A percentile compares a stretch with the other conserved stretches of the same genome.
These are phyloP conservation scores for Flaveria robusta DNA, from an alignment of 129 eudicot genomes.

Conservation along the genomic window DNA sequence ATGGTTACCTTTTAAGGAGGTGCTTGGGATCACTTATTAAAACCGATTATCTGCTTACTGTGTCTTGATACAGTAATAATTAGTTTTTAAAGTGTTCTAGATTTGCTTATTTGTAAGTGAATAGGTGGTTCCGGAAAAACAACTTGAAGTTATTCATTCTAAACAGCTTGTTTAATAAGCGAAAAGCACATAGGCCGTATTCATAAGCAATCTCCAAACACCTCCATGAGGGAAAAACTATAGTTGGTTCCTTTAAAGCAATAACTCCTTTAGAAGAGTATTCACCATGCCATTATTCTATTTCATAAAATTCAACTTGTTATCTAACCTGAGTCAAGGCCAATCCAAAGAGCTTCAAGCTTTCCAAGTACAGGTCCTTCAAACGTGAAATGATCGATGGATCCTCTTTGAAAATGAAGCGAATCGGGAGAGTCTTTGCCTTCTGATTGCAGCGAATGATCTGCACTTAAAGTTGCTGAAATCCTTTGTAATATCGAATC, in stretches of 20 bases:
- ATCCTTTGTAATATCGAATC: constrained; percentile 74
- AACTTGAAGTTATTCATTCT: no score
- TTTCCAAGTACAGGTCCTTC: constrained; percentile 68
- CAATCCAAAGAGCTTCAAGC: constrained; percentile 76
- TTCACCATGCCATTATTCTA: background rate
- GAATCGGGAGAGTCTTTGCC: constrained; percentile 31
- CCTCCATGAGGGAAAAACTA: background rate
- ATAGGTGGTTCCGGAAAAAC: no score
- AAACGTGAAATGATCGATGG: constrained; percentile 68
- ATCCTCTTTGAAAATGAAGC: constrained; percentile 62
- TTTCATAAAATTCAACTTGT: constrained; percentile 1
- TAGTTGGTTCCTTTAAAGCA: background rate
- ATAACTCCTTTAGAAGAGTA: background rate
- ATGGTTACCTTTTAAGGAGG: no score
- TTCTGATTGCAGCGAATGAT: constrained; percentile 28
- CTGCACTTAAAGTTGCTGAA: constrained; percentile 43
- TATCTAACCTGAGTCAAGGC: constrained; percentile 79
- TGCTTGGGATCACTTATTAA: no score
- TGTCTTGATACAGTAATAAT: no score
- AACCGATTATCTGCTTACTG: no score
- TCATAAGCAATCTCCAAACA: background rate
- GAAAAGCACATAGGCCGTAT: no score
- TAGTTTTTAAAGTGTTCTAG: no score
- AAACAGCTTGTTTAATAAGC: no score
- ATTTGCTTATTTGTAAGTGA: no score